phyloP scores from a whole-genome alignment of 306 rosid genomes.

The Pueraria montana region DNA sequence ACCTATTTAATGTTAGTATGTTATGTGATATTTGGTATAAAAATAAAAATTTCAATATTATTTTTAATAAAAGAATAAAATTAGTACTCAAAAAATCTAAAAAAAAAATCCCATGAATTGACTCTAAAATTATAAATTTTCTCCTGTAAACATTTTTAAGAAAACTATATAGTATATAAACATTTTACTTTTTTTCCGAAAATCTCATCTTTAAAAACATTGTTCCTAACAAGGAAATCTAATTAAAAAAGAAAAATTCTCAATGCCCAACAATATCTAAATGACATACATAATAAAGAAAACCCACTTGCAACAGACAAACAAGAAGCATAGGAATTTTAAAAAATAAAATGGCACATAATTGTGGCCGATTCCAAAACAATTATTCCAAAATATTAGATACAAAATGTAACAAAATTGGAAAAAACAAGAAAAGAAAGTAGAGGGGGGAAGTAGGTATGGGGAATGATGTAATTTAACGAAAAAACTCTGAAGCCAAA shows the following conservation, averaged over 20 bases:
- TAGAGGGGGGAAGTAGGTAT: neutral
- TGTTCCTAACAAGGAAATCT: neutral
- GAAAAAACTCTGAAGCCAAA: constrained; percentile 31
- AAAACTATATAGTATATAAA: no score
- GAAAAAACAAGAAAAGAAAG: constrained; percentile 18
- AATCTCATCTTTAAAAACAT: no score
- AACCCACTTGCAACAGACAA: neutral
- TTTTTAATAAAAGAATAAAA: no score
- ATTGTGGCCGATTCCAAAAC: constrained; percentile 44
- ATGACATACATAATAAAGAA: neutral
- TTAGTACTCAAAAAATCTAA: no score
- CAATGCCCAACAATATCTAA: neutral
- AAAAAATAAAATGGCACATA: constrained; percentile 41
- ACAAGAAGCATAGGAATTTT: neutral
- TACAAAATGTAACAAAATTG: constrained; percentile 55
- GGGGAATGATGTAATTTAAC: constrained; percentile 31
- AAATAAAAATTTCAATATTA: no score
- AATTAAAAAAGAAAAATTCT: neutral
- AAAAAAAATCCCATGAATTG: no score
- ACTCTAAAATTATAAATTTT: no score
- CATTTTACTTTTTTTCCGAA: no score
- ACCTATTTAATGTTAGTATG: no score
- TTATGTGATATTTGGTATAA: no score
- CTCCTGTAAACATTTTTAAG: no score
- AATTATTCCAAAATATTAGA: constrained; percentile 46